Percentiles rank a stretch among this genome's conserved stretches.
These are phyloP conservation scores for Arthrobotrys entomopaga DNA, from an alignment of 2,329 filamentous ascomycete species.

Conservation along the genomic window DNA sequence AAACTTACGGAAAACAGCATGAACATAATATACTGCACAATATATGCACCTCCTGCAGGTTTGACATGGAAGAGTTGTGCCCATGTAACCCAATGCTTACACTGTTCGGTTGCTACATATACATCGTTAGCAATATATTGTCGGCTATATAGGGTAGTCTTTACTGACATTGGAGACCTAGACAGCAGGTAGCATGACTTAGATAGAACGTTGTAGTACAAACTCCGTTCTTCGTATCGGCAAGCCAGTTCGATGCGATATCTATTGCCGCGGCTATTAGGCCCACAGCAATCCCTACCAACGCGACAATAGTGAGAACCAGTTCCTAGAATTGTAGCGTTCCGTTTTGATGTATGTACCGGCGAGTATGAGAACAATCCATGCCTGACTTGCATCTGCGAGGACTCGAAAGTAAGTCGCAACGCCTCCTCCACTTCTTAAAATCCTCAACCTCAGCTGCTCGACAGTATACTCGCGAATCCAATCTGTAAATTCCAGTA, in stretches of 20 bases:
- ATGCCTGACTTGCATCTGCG: conserved; percentile 87
- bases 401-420: conserved; percentile 77
- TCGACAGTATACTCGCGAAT: conserved; percentile 99
- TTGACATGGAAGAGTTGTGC: conserved; percentile 75
- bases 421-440: conserved; percentile 76
- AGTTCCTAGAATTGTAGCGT: background rate
- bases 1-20: conserved; percentile 77
- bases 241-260: conserved; percentile 90
- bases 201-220: conserved; percentile 88
- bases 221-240: conserved; percentile 88
- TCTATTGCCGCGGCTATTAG: conserved; percentile 88
- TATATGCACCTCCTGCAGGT: conserved; percentile 76
- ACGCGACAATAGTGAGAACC: background rate
- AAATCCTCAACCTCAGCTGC: conserved; percentile 81
- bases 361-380: conserved; percentile 86
- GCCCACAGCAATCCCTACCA: conserved; percentile 71
- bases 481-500: conserved; percentile 72
- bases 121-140: conserved; percentile 13
- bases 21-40: conserved; percentile 88
- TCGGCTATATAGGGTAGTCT: background rate
- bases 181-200: conserved; percentile 90
- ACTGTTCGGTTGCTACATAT: conserved; percentile 74
- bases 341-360: conserved; percentile 67
- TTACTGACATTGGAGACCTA: conserved; percentile 77
- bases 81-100: conserved; percentile 89